phyloP scores from a whole-genome alignment of 2,329 filamentous ascomycete species.

The Boeremia exigua region DNA sequence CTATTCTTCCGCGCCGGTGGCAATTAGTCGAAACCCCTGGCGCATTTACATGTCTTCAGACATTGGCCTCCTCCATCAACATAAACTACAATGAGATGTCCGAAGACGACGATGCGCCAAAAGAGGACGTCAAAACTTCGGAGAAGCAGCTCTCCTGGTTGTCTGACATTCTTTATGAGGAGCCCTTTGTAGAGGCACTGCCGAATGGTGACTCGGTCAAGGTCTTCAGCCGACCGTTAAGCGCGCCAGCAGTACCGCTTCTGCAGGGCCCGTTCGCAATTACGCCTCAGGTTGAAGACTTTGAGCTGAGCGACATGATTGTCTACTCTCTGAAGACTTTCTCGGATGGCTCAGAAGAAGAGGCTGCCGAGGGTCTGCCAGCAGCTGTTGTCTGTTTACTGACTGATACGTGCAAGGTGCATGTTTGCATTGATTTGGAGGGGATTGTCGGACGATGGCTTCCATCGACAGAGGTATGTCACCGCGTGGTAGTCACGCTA shows the following conservation, averaged over 20 bases:
- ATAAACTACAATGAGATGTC: conserved; percentile 60
- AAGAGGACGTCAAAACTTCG: conserved; percentile 49
- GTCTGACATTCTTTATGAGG: conserved; percentile 54
- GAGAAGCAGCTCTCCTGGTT: conserved; percentile 68
- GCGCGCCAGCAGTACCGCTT: conserved; percentile 62
- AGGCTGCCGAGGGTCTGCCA: conserved; percentile 58
- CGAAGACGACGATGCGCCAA: conserved; percentile 48
- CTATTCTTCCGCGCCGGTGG: conserved; percentile 87
- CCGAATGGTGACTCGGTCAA: conserved; percentile 54
- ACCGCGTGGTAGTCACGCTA: no score
- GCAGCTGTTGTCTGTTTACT: conserved; percentile 64
- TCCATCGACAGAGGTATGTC: conserved; percentile 50
- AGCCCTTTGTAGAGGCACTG: conserved; percentile 52
- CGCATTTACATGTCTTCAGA: conserved; percentile 76
- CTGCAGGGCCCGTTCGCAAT: conserved; percentile 68
- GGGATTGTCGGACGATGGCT: conserved; percentile 70
- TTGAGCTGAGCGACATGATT: conserved; percentile 66
- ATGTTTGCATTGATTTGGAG: conserved; percentile 66
- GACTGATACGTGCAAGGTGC: conserved; percentile 61
- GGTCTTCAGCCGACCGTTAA: conserved; percentile 62
- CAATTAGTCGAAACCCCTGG: conserved; percentile 56
- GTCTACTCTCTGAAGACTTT: conserved; percentile 58
- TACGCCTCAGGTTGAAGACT: conserved; percentile 57
- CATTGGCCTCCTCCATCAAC: conserved; percentile 81
- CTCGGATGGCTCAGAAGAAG: conserved; percentile 59